Percentiles rank a stretch among this genome's conserved stretches.
Evolutionary conservation across 1,139 yeast genomes (phyloP).

Genomic region (Diutina siamensis): DNA sequence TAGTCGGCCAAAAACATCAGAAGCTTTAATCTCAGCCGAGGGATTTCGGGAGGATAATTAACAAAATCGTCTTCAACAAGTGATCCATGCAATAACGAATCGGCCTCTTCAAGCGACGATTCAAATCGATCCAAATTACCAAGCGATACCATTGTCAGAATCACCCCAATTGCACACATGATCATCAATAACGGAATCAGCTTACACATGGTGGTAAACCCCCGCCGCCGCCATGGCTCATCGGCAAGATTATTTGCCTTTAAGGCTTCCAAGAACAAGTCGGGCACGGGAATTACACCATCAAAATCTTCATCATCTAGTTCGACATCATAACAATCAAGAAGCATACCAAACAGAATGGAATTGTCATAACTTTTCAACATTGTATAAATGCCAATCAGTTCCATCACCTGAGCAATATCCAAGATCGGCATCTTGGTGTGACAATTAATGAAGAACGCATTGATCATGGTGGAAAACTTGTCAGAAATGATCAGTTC

Average conservation of each 20-base stretch:
- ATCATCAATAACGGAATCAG: slow-evolving; percentile 20
- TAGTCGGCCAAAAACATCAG: not conserved
- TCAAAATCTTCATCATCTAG: slow-evolving; percentile 12
- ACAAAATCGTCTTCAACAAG: not conserved
- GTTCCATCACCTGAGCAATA: slow-evolving; percentile 20
- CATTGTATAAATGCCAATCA: slow-evolving; percentile 19
- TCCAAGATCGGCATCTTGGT: slow-evolving; percentile 26
- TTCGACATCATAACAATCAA: slow-evolving; percentile 8
- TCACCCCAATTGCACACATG: slow-evolving; percentile 24
- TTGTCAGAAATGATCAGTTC: slow-evolving; percentile 1
- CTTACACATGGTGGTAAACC: slow-evolving; percentile 16
- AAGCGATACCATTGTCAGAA: slow-evolving; percentile 23
- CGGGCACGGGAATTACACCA: slow-evolving; percentile 6
- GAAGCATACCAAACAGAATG: slow-evolving; percentile 15
- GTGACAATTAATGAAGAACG: slow-evolving; percentile 25
- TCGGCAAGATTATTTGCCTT: slow-evolving; percentile 12
- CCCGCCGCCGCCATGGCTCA: slow-evolving; percentile 13
- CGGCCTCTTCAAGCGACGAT: slow-evolving; percentile 21
- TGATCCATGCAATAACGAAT: not conserved
- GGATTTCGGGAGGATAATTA: not conserved
- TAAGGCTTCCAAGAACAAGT: slow-evolving; percentile 7
- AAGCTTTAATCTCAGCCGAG: not conserved
- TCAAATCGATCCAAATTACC: slow-evolving; percentile 22
- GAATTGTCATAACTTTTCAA: slow-evolving; percentile 14
- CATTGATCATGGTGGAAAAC: slow-evolving; percentile 15